These are phyloP conservation scores for Macrophomina tecta DNA, from an alignment of 2,329 filamentous ascomycete species.

Conservation along the genomic window DNA sequence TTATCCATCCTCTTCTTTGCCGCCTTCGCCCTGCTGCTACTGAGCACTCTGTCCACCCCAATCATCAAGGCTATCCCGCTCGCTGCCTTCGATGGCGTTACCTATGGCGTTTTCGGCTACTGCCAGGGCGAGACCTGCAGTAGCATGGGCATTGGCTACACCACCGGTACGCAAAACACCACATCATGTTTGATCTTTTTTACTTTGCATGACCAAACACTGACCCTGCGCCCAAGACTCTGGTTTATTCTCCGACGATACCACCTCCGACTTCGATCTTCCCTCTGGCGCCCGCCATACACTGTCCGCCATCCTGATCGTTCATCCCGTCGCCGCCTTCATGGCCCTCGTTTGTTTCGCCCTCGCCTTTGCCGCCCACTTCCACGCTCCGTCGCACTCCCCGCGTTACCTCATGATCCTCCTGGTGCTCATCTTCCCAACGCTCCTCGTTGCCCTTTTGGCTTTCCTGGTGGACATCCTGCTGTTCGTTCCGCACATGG, in stretches of 20 bases:
- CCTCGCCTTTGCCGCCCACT: slow-evolving; percentile 80
- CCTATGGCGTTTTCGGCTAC: slow-evolving; percentile 92
- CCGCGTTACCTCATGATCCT: slow-evolving; percentile 83
- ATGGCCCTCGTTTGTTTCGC: slow-evolving; percentile 84
- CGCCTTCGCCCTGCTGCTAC: slow-evolving; percentile 83
- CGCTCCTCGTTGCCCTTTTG: slow-evolving; percentile 80
- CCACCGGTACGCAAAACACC: slow-evolving; percentile 67
- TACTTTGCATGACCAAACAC: slow-evolving; percentile 8
- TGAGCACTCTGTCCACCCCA: slow-evolving; percentile 90
- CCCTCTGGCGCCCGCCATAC: slow-evolving; percentile 69
- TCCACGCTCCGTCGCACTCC: slow-evolving; percentile 88
- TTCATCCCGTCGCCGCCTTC: slow-evolving; percentile 89
- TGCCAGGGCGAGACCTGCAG: slow-evolving; percentile 73
- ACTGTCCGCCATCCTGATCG: slow-evolving; percentile 87
- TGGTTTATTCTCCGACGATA: slow-evolving; percentile 53
- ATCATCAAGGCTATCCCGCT: slow-evolving; percentile 86
- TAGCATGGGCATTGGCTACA: slow-evolving; percentile 81
- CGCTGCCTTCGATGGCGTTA: slow-evolving; percentile 74
- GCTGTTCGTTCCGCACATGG: slow-evolving; percentile 90
- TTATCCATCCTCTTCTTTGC: slow-evolving; percentile 82
- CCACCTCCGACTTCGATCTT: slow-evolving; percentile 62
- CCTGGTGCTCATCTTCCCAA: slow-evolving; percentile 85
- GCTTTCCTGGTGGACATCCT: slow-evolving; percentile 94
- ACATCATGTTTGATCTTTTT: background rate
- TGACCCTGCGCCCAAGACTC: slow-evolving; percentile 39